A percentile compares a stretch with the other conserved stretches of the same genome.
These are phyloP conservation scores for Hsuehochloa calcarea DNA, from an alignment of 176 grass and related monocot species.

Conservation along the genomic window DNA sequence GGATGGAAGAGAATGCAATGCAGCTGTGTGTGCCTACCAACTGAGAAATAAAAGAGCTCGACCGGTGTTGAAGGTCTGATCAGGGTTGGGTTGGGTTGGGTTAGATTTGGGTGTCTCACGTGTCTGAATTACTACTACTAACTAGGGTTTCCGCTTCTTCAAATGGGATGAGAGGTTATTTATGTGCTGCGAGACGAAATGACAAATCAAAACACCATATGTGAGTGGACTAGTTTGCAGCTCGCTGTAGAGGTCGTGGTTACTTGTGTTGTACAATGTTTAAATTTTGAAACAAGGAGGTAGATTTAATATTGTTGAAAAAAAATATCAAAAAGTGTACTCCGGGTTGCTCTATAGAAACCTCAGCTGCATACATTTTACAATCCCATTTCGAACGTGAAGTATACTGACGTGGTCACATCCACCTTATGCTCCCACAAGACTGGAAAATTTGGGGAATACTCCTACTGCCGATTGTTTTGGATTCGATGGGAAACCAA, in stretches of 20 bases:
- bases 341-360: too few species aligned
- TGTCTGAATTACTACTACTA: not conserved
- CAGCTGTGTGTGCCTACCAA: not conserved
- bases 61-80: not conserved
- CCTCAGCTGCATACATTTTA: too few species aligned
- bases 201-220: too few species aligned
- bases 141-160: not conserved
- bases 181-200: too few species aligned
- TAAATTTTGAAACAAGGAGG: too few species aligned
- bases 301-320: too few species aligned
- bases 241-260: not conserved
- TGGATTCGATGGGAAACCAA: not conserved
- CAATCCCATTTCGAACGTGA: too few species aligned
- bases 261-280: too few species aligned
- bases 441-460: not conserved
- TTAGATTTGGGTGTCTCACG: not conserved
- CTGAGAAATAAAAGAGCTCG: not conserved
- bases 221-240: too few species aligned
- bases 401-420: not conserved
- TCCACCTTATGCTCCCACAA: not conserved
- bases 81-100: not conserved
- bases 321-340: too few species aligned
- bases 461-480: not conserved
- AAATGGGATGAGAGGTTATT: too few species aligned
- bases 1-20: not conserved